Evolutionary conservation across 129 eudicot species (phyloP).

Genomic region (Saussurea involucrata): DNA sequence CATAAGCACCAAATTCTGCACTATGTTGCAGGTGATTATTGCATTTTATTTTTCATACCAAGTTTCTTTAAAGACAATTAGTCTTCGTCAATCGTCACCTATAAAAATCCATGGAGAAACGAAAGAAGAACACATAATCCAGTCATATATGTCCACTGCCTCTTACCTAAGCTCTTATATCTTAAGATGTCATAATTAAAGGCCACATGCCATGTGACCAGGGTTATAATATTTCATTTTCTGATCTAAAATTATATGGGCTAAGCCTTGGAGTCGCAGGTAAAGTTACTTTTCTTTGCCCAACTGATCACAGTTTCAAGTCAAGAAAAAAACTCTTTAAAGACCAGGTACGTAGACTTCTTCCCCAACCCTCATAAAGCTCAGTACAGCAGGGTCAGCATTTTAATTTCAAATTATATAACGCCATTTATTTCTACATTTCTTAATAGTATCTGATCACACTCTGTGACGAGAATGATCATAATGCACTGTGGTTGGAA

Average conservation of each 20-base stretch:
- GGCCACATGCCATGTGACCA: slow-evolving; percentile 6
- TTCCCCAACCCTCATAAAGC: neutral
- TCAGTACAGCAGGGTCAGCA: neutral
- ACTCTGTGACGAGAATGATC: too few relatives aligned
- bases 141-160: slow-evolving; percentile 7
- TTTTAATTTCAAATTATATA: too few relatives aligned
- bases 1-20: neutral
- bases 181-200: slow-evolving; percentile 4
- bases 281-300: too few relatives aligned
- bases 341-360: too few relatives aligned
- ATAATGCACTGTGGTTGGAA: too few relatives aligned
- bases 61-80: neutral
- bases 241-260: neutral
- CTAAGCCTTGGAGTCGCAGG: neutral
- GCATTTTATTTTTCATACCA: neutral
- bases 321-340: too few relatives aligned
- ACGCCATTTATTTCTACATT: too few relatives aligned
- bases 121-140: neutral
- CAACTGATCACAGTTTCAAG: too few relatives aligned
- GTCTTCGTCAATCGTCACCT: neutral
- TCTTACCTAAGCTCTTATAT: slow-evolving; percentile 31
- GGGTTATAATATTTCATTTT: neutral
- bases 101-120: neutral
- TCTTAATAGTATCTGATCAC: too few relatives aligned
- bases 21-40: neutral